phyloP scores from a whole-genome alignment of 306 rosid species.

The Lathyrus sativus region DNA sequence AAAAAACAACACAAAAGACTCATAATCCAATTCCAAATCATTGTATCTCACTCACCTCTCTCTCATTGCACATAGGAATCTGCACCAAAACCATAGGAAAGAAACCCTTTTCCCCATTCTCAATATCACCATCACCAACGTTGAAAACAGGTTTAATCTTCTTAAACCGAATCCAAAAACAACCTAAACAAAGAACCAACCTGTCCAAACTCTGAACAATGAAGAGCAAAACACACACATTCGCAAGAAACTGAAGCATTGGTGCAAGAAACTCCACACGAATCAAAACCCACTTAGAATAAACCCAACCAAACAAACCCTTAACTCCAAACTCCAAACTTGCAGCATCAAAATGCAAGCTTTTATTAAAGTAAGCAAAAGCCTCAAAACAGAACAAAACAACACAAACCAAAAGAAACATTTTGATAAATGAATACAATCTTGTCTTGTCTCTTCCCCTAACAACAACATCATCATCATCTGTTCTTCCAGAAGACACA shows the following conservation, averaged over 20 bases:
- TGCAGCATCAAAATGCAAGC: conserved; percentile 75
- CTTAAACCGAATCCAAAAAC: conserved; percentile 82
- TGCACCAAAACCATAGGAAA: conserved; percentile 89
- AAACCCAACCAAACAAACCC: conserved; percentile 64
- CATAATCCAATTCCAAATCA: not conserved
- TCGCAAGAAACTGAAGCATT: conserved; percentile 74
- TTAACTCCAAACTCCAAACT: conserved; percentile 54
- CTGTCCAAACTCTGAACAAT: conserved; percentile 84
- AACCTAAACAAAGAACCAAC: conserved; percentile 73
- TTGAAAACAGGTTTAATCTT: conserved; percentile 72
- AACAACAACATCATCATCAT: conserved; percentile 40
- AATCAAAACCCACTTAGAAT: conserved; percentile 69
- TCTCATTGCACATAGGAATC: conserved; percentile 96
- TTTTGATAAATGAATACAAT: conserved; percentile 60
- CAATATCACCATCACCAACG: conserved; percentile 52
- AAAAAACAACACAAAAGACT: not conserved
- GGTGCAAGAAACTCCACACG: conserved; percentile 88
- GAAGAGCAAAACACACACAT: conserved; percentile 70
- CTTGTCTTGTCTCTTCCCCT: conserved; percentile 41
- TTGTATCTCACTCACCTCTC: conserved; percentile 61
- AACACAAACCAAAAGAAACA: conserved; percentile 62
- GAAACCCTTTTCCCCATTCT: conserved; percentile 69
- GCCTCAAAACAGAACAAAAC: conserved; percentile 63
- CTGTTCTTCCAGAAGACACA: conserved; percentile 68
- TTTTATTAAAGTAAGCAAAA: conserved; percentile 65